These are phyloP conservation scores for Scutellaria minor DNA, from an alignment of 257 asterid species.

Conservation along the genomic window DNA sequence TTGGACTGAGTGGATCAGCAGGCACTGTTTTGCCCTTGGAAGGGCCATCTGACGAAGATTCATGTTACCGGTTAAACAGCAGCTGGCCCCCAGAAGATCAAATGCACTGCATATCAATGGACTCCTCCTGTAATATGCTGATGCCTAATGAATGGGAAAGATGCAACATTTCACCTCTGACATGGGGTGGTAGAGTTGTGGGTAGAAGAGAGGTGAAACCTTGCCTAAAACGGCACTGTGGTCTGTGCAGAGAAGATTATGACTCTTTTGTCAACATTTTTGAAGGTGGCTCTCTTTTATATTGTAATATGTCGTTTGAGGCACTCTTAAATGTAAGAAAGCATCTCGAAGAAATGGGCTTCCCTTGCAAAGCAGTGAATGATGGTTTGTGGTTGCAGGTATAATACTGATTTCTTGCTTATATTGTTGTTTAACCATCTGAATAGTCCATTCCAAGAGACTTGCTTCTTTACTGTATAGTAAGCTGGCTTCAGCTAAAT, in stretches of 20 bases:
- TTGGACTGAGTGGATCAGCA: constrained; percentile 56
- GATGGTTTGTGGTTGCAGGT: constrained; percentile 99
- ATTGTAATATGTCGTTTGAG: constrained; percentile 95
- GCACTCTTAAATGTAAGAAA: constrained; percentile 85
- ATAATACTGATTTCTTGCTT: constrained; percentile 30
- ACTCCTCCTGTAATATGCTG: constrained; percentile 62
- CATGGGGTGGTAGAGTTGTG: constrained; percentile 97
- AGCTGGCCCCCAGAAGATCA: constrained; percentile 81
- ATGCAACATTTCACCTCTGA: constrained; percentile 68
- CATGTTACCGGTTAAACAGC: constrained; percentile 75
- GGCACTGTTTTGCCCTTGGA: constrained; percentile 63
- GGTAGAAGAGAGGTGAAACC: constrained; percentile 80
- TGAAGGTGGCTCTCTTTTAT: constrained; percentile 90
- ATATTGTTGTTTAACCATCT: constrained; percentile 3
- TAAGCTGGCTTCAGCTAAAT: constrained; percentile 19
- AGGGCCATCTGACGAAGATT: constrained; percentile 94
- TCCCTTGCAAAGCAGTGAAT: constrained; percentile 96
- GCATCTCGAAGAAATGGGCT: constrained; percentile 96
- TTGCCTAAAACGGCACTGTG: constrained; percentile 67
- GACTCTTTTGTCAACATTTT: constrained; percentile 81
- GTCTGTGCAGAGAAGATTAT: constrained; percentile 81
- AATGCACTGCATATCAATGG: constrained; percentile 60
- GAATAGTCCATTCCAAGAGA: constrained; percentile 12
- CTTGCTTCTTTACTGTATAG: constrained; percentile 18
- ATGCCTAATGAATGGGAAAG: constrained; percentile 85